phyloP scores from a whole-genome alignment of 768 basidiomycete species.

The Obba rivulosa region DNA sequence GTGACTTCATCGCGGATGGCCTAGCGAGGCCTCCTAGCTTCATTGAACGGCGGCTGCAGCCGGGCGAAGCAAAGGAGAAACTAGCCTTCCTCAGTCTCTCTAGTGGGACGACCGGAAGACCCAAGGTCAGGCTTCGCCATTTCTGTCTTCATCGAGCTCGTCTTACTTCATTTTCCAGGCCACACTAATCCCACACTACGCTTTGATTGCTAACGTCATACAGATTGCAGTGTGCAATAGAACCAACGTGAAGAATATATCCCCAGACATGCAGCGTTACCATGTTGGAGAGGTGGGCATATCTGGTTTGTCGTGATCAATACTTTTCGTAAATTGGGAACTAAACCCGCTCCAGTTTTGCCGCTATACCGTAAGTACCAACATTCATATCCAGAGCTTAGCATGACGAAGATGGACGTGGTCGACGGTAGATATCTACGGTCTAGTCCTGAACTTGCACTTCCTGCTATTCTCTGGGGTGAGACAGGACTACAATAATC shows the following conservation, averaged over 20 bases:
- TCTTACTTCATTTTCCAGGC: constrained; percentile 38
- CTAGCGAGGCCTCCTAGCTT: constrained; percentile 33
- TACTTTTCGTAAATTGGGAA: neutral
- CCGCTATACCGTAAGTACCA: constrained; percentile 15
- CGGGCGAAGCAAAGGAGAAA: constrained; percentile 64
- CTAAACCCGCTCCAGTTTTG: constrained; percentile 4
- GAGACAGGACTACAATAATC: constrained; percentile 10
- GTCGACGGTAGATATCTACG: constrained; percentile 54
- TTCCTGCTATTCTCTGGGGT: constrained; percentile 51
- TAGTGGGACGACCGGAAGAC: constrained; percentile 71
- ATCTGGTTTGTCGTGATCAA: no score
- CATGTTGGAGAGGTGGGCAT: no score
- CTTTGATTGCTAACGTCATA: constrained; percentile 30
- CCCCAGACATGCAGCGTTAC: no score
- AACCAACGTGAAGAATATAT: no score
- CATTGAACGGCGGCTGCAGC: constrained; percentile 43
- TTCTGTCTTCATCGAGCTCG: constrained; percentile 45
- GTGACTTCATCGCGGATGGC: constrained; percentile 47
- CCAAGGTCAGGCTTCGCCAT: constrained; percentile 54
- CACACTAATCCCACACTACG: constrained; percentile 32
- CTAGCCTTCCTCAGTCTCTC: constrained; percentile 70
- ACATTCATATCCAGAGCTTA: neutral
- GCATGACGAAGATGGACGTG: neutral
- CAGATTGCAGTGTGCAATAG: constrained; percentile 12
- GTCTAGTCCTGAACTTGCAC: constrained; percentile 59